Conservation (phyloP, 495 filamentous ascomycete genomes). For the Daldinia caldariorum region DNA sequence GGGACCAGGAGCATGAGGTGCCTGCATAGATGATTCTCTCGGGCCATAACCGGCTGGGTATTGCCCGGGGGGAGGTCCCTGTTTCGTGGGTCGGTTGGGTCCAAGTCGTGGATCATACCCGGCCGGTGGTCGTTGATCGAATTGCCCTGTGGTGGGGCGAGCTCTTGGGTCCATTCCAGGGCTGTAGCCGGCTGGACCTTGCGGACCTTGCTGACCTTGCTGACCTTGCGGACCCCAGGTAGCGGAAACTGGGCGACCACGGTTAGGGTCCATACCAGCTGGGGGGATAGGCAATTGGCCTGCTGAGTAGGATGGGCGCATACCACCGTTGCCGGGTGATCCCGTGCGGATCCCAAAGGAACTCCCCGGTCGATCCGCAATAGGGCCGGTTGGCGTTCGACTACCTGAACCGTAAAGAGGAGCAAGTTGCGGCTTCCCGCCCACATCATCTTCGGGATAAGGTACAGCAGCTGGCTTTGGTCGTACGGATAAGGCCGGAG, state of each 20-base stretch:
- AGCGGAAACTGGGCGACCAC: slow-evolving; percentile 44
- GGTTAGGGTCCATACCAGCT: slow-evolving; percentile 45
- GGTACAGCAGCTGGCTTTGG: slow-evolving; percentile 54
- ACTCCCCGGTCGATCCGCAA: slow-evolving; percentile 68
- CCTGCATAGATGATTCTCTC: slow-evolving; percentile 44
- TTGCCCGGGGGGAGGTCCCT: slow-evolving; percentile 46
- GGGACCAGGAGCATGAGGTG: slow-evolving; percentile 36
- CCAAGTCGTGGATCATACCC: slow-evolving; percentile 38
- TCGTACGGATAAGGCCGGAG: slow-evolving; percentile 52
- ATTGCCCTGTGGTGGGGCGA: slow-evolving; percentile 42
- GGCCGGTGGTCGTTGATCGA: slow-evolving; percentile 35
- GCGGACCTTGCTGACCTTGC: slow-evolving; percentile 59
- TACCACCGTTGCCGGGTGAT: slow-evolving; percentile 31
- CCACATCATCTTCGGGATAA: slow-evolving; percentile 63
- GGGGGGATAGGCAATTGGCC: slow-evolving; percentile 47
- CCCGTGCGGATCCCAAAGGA: slow-evolving; percentile 71
- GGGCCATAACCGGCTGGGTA: slow-evolving; percentile 40
- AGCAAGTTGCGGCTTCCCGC: slow-evolving; percentile 43
- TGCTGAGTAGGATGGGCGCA: slow-evolving; percentile 33
- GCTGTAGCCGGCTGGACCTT: slow-evolving; percentile 53
- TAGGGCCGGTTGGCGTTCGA: slow-evolving; percentile 54
- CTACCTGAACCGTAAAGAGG: slow-evolving; percentile 51
- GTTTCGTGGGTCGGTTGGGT: slow-evolving; percentile 53
- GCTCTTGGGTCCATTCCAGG: slow-evolving; percentile 43
- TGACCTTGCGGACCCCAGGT: slow-evolving; percentile 61